Evolutionary conservation across 306 rosid species (phyloP).

Genomic region (Alnus glutinosa): DNA sequence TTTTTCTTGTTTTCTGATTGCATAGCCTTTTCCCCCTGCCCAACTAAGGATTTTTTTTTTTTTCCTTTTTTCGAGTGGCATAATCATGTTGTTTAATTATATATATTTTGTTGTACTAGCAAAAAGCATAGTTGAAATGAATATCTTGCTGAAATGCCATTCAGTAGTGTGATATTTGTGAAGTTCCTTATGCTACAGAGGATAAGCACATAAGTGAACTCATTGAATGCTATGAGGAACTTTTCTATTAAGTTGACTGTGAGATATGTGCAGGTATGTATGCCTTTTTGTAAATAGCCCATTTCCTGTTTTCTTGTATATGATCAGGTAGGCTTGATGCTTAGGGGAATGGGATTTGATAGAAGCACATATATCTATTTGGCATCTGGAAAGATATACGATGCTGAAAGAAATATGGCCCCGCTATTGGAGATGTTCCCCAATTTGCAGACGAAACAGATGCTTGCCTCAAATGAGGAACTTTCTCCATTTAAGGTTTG

Average conservation of each 20-base stretch:
- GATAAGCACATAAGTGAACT: neutral
- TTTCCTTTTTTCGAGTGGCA: neutral
- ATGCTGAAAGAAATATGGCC: constrained; percentile 80
- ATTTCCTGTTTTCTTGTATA: constrained; percentile 29
- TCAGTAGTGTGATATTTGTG: neutral
- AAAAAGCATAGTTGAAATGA: neutral
- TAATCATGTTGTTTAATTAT: too few species aligned
- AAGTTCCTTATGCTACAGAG: neutral
- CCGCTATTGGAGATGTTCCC: constrained; percentile 92
- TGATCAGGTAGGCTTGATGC: constrained; percentile 93
- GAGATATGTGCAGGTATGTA: neutral
- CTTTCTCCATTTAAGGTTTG: constrained; percentile 74
- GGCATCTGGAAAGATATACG: constrained; percentile 92
- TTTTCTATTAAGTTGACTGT: neutral
- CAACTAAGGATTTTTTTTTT: neutral
- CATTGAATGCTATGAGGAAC: neutral
- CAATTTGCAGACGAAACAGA: constrained; percentile 80
- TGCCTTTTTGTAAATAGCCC: constrained; percentile 15
- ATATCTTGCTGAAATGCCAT: neutral
- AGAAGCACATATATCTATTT: constrained; percentile 79
- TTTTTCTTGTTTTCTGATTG: too few species aligned
- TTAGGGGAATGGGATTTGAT: constrained; percentile 94
- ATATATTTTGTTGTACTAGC: neutral
- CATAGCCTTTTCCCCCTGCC: neutral
- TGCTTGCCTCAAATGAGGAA: constrained; percentile 79